Evolutionary conservation across 192 early-diverging fungal genomes (phyloP).

Genomic region (Gaertneriomyces sp.): DNA sequence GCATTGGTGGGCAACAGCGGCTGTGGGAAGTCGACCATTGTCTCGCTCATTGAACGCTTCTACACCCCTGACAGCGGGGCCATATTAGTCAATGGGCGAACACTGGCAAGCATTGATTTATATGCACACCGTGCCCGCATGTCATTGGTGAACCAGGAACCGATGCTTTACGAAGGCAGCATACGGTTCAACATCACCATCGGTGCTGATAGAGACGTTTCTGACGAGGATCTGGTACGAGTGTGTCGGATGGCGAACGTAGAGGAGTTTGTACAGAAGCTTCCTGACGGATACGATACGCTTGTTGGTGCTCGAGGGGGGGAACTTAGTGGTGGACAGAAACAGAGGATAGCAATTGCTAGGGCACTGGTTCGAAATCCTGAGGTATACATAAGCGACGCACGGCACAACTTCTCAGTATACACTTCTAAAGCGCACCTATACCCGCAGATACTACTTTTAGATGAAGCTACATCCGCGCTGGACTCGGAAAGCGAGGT

Average conservation of each 20-base stretch:
- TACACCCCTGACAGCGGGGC: conserved; percentile 41
- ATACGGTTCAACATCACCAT: conserved; percentile 76
- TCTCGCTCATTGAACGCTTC: conserved; percentile 55
- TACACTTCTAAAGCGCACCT: conserved; percentile 16
- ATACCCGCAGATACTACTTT: conserved; percentile 68
- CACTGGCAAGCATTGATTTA: conserved; percentile 44
- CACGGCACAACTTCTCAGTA: neutral
- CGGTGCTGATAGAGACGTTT: conserved; percentile 70
- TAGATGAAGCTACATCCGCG: conserved; percentile 87
- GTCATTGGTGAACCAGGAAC: conserved; percentile 68
- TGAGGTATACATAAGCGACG: conserved; percentile 28
- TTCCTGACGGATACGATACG: conserved; percentile 33
- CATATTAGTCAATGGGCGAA: conserved; percentile 70
- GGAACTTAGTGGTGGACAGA: conserved; percentile 41
- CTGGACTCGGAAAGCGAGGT: conserved; percentile 77
- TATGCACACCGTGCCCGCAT: conserved; percentile 1
- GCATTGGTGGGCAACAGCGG: conserved; percentile 82
- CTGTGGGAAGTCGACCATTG: conserved; percentile 65
- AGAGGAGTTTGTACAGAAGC: conserved; percentile 26
- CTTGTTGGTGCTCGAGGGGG: conserved; percentile 24
- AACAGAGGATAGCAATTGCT: conserved; percentile 48
- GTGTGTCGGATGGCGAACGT: conserved; percentile 28
- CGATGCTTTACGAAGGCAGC: conserved; percentile 74
- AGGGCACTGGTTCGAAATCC: conserved; percentile 79
- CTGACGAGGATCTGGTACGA: conserved; percentile 50